phyloP scores from a whole-genome alignment of 192 early-diverging fungal genomes.

The Entomortierella chlamydospora region DNA sequence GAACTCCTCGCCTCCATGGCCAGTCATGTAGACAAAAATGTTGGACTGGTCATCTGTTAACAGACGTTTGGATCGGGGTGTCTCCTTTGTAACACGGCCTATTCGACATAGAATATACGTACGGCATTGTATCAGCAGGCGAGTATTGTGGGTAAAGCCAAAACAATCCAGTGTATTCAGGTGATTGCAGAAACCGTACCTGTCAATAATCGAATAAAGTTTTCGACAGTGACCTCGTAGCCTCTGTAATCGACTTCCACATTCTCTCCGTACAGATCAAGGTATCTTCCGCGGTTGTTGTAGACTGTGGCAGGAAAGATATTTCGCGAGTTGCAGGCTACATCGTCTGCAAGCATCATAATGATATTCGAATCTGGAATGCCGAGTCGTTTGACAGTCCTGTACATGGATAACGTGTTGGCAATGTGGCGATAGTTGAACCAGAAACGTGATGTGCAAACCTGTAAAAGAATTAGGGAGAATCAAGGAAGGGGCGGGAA shows the following conservation, averaged over 20 bases:
- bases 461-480: conserved; percentile 55
- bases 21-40: conserved; percentile 98
- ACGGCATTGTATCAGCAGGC: no score
- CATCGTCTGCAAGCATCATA: conserved; percentile 99
- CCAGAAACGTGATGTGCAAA: conserved; percentile 99
- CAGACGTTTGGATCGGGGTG: conserved; percentile 94
- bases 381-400: conserved; percentile 97
- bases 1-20: conserved; percentile 98
- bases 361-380: conserved; percentile 99
- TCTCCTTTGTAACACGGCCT: conserved; percentile 87
- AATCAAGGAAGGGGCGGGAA: neutral
- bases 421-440: conserved; percentile 99
- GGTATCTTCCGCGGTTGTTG: conserved; percentile 82
- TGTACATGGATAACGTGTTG: conserved; percentile 98
- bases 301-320: conserved; percentile 92
- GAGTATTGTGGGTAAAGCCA: no score
- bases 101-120: neutral
- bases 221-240: conserved; percentile 99
- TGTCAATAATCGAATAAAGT: conserved; percentile 95
- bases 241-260: conserved; percentile 99
- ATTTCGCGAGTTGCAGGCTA: conserved; percentile 98
- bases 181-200: conserved; percentile 62
- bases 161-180: no score
- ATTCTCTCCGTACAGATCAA: conserved; percentile 96
- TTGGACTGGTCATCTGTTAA: conserved; percentile 97